Evolutionary conservation across 2,329 filamentous ascomycete genomes (phyloP), one percentile per base, ranked within the genome.

Genomic region (Pseudocercospora ulei): DNA sequence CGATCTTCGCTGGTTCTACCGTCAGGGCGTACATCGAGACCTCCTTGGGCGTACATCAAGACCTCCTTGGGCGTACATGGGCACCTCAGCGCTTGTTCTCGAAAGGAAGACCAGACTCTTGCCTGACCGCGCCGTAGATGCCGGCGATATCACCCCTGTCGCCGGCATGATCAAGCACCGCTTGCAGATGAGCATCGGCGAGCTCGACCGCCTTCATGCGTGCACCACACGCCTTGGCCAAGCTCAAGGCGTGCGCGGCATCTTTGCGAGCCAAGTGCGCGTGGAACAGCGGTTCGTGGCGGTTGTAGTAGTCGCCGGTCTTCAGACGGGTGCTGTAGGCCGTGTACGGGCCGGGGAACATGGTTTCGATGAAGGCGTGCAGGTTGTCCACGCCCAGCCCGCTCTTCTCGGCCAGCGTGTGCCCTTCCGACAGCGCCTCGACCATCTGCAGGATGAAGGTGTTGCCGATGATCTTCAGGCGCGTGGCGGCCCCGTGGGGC

Each of bases 251-350:
- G 67, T 94, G 85, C 1, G 76, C 65, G 1, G 78, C 74, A 65
- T 94, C 87, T 59, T 94, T 94, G 45, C 80, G 68, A 4, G 85
- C 86, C 43, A 93, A 66, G 58, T 90, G 80, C 1, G 88, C 82
- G 3, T 76, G 76, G 59, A 93, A 93, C 5, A 90, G 65, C n/a
- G 86, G 86, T 57, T 73, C 80, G 14, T 82, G 75, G 7, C 80
- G 70, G 62, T 75, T 72, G 61, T 81, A 76, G 57, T 92, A 92
- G 52, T 85, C 81, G 0, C 85, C 85, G 1, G 66, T 67, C 31
- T 75, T 57, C 80, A 94, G 82, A 13, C 85, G 72, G 27, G 72
- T 72, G 9, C 77, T 79, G 58, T 93, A 94, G 3, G 75, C 78
- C 0, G 76, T 67, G 57, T 85, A 84, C 0, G 82, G 73, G 0